A percentile compares a stretch with the other conserved stretches of the same genome.
These are phyloP conservation scores for Xylaria multiplex DNA, from an alignment of 2,329 filamentous ascomycete genomes.

Conservation along the genomic window DNA sequence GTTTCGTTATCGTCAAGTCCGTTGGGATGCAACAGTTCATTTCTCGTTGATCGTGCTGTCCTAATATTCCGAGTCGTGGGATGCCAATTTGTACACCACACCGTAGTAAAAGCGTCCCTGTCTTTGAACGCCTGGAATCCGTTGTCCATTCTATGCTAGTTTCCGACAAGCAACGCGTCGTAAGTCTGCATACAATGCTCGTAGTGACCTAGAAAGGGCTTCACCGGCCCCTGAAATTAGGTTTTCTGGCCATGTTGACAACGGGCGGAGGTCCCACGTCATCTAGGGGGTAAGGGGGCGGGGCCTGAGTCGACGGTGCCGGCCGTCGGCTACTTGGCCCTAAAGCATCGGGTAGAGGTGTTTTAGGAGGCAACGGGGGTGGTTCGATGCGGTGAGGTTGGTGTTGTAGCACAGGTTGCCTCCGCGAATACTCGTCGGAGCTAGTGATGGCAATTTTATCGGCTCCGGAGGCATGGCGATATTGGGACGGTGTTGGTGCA, in stretches of 20 bases:
- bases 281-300: slow-evolving; percentile 81
- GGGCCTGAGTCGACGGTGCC: slow-evolving; percentile 40
- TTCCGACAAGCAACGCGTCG: not conserved
- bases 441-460: slow-evolving; percentile 76
- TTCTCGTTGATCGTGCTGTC: slow-evolving; percentile 19
- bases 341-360: slow-evolving; percentile 69
- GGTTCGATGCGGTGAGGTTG: slow-evolving; percentile 63
- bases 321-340: slow-evolving; percentile 50
- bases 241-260: slow-evolving; percentile 88
- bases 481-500: slow-evolving; percentile 69
- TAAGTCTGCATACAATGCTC: not conserved
- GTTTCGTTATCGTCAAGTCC: slow-evolving; percentile 19
- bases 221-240: slow-evolving; percentile 71
- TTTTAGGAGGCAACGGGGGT: slow-evolving; percentile 81
- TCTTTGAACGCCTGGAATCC: slow-evolving; percentile 15
- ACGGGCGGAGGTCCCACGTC: slow-evolving; percentile 82
- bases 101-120: slow-evolving; percentile 6
- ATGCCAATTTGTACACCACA: slow-evolving; percentile 17
- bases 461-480: slow-evolving; percentile 64
- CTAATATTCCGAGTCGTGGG: slow-evolving; percentile 19
- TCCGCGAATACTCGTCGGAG: slow-evolving; percentile 66
- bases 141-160: slow-evolving; percentile 24
- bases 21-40: slow-evolving; percentile 19
- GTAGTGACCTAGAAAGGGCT: not conserved
- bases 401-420: slow-evolving; percentile 48